Evolutionary conservation across 768 basidiomycete genomes (phyloP), one percentile per base, ranked within the genome.

Genomic region (Sporobolomyces pararoseus): DNA sequence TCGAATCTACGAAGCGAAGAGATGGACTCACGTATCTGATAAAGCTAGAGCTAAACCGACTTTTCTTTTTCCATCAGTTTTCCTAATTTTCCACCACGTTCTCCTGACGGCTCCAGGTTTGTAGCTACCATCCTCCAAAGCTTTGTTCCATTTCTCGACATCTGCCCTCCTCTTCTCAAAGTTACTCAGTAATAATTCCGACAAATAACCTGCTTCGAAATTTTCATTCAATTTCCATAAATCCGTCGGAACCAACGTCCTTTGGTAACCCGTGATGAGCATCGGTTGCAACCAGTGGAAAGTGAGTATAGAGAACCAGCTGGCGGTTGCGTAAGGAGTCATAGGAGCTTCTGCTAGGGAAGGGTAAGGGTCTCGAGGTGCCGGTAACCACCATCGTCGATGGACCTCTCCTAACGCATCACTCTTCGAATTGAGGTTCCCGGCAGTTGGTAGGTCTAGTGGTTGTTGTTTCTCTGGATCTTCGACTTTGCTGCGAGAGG

Each of bases 211-310:
- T 21, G 85, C 81, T 73, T 86, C 83, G 35, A 83, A 82, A 6
- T 81, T 75, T 5, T 81, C 76, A 65, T 85, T 84, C 69, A 90
- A 80, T 76, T 84, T 85, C 87, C 88, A 89, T 17, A 90, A 79
- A 79, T 91, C 89, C 1, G 87, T 84, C 0, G 87, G 86, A 75
- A 88, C 87, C 13, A 91, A 81, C 1, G 88, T 86, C 35, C 89
- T 82, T 75, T 88, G 86, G 75, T 87, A 89, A 4, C 63, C 66
- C 9, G 62, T 68, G 23, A 39, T 65, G 6, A 68, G 63, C 52
- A 77, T 66, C 5, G 75, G 76, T 35, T 71, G 66, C 23, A 89
- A 84, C 86, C 88, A 89, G 44, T 82, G 76, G 76, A 85, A 89
- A 0, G 86, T 86, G 47, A 89, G 79, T 37, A 84, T 79, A 21